Percentiles rank a stretch among this genome's conserved stretches.
These are phyloP conservation scores for Verbascum thapsus DNA, from an alignment of 257 asterid genomes.

Conservation along the genomic window DNA sequence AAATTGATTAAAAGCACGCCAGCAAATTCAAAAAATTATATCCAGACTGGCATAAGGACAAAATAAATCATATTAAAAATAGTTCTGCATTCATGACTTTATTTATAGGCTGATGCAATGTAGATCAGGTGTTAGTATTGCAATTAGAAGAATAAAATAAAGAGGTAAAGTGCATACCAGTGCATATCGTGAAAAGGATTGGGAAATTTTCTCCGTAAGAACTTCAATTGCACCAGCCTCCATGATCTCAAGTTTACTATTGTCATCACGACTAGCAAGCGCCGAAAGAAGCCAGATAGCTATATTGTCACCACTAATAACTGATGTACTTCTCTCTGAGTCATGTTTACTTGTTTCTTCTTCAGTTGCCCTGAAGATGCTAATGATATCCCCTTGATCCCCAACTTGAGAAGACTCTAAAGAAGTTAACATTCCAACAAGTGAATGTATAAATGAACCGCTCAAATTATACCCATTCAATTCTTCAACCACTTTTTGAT, in stretches of 20 bases:
- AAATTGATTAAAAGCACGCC: conserved; percentile 20
- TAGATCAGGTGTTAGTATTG: conserved; percentile 6
- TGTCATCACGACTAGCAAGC: conserved; percentile 77
- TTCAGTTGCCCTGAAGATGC: conserved; percentile 65
- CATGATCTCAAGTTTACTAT: conserved; percentile 72
- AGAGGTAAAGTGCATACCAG: conserved; percentile 49
- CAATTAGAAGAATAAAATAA: conserved; percentile 13
- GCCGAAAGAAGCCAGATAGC: conserved; percentile 89
- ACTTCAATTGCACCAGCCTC: conserved; percentile 94
- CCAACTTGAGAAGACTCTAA: conserved; percentile 52
- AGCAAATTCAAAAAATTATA: conserved; percentile 11
- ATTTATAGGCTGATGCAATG: conserved; percentile 5
- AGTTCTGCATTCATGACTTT: conserved; percentile 22
- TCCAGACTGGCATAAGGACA: conserved; percentile 12
- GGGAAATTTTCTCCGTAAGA: conserved; percentile 79
- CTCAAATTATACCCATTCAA: conserved; percentile 61
- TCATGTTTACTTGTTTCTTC: conserved; percentile 50
- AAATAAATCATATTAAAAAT: conserved; percentile 1
- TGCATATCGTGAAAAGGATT: conserved; percentile 59
- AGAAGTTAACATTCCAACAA: conserved; percentile 71
- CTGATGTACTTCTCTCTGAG: conserved; percentile 64
- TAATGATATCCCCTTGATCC: conserved; percentile 58
- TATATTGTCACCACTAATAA: conserved; percentile 68
- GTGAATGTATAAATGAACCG: conserved; percentile 69
- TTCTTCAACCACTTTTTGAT: conserved; percentile 77